Base-by-base conservation (phyloP, 768 basidiomycete species). In the Trametes cingulata region DNA sequence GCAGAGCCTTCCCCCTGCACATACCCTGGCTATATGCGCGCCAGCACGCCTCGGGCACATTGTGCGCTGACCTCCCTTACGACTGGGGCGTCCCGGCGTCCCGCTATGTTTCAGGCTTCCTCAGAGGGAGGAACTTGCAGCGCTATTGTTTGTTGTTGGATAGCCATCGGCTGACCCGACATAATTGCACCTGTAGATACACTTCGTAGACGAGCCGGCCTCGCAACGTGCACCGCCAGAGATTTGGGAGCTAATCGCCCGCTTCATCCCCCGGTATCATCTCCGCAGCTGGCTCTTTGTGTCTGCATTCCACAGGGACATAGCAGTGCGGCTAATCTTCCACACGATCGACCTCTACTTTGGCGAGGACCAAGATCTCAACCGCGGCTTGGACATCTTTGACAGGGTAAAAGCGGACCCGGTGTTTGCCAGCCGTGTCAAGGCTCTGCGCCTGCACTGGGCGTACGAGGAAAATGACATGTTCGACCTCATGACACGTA, bases 251-350 rank as follows among this genome's bases (percentile, higher is more conserved):
- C 77, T 80, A 14, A 85, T 89, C 42, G 86, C 86, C 6, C 71
- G 75, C 52, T 79, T 82, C 62, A 84, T 83, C 41, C 85, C 87
- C 7, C 81, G 86, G 15, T 83, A 84, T 63, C 81, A 87, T 68
- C 81, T 89, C 29, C 82, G 87, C n/a, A 81, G 80, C 15, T 89
- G 85, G 86, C 79, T 88, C 40, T 86, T 78, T 55, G 78, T 88
- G 25, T 87, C 86, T 2, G 72, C 81, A 2, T 86, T 85, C 67
- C 83, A 87, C 67, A 77, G 85, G 39, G 82, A 84, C 61, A 86
- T 89, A 40, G 86, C 86, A 22, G 77, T 82, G 15, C 82, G 84
- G 25, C 77, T 80, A 64, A 84, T 88, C 57, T 89, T 88, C 73
- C 85, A 81, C 65, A 86, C 86, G 0, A 71, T 88, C 40, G 86